phyloP scores from a whole-genome alignment of 1,139 yeast genomes.

The Zygotorulaspora mrakii region DNA sequence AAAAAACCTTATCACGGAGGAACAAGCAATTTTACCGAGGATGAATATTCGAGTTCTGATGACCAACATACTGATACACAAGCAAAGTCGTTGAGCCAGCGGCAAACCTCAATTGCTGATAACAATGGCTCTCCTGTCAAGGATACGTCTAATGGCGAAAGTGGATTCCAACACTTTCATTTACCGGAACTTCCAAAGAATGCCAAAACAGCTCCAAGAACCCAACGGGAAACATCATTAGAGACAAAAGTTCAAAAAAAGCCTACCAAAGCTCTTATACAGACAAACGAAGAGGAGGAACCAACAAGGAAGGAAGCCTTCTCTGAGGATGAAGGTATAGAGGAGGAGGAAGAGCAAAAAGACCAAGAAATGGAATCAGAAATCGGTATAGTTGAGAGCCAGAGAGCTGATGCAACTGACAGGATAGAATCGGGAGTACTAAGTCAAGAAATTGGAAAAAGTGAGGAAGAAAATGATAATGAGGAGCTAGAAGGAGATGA shows the following conservation, averaged over 20 bases:
- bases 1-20: conserved; percentile 28
- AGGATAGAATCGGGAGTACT: too few species aligned
- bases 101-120: conserved; percentile 34
- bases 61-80: conserved; percentile 14
- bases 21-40: conserved; percentile 14
- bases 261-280: conserved; percentile 12
- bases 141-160: conserved; percentile 20
- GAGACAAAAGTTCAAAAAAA: conserved; percentile 26
- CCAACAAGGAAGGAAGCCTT: conserved; percentile 16
- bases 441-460: not conserved
- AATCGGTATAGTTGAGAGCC: not conserved
- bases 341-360: conserved; percentile 13
- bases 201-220: conserved; percentile 15
- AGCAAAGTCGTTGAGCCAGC: conserved; percentile 16
- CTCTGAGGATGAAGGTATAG: conserved; percentile 24
- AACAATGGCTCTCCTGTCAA: conserved; percentile 35
- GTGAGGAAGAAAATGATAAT: conserved; percentile 6
- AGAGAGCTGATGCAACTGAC: not conserved
- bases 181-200: conserved; percentile 32
- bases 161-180: conserved; percentile 21
- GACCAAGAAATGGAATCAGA: conserved; percentile 9
- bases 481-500: conserved; percentile 12
- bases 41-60: conserved; percentile 17
- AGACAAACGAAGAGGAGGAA: conserved; percentile 12
- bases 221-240: conserved; percentile 20